phyloP scores from a whole-genome alignment of 78 protist genomes.

The Chrysochromulina parva region DNA sequence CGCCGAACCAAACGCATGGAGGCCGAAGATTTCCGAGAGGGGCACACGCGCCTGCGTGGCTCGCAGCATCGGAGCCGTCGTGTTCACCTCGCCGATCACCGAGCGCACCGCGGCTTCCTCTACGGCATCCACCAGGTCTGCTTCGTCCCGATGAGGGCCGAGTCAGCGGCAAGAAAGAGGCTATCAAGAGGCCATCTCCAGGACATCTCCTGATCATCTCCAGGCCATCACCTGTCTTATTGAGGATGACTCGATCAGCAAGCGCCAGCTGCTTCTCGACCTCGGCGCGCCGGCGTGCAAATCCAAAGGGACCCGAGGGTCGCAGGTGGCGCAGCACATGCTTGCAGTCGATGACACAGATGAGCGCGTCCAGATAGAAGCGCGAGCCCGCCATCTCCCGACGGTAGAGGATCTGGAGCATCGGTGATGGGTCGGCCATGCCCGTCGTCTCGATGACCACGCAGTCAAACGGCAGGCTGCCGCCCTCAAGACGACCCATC shows the following conservation, averaged over 20 bases:
- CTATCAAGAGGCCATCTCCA: not conserved
- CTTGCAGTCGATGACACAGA: not conserved
- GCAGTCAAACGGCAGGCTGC: constrained; percentile 44
- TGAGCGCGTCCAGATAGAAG: constrained; percentile 1
- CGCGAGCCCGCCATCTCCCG: constrained; percentile 14
- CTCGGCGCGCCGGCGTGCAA: not conserved
- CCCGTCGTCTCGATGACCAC: constrained; percentile 56
- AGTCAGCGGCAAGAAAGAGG: not conserved
- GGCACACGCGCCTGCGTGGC: too few species aligned
- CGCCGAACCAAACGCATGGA: too few species aligned
- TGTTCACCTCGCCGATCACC: not conserved
- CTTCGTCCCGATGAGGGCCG: not conserved
- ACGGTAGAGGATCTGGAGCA: not conserved
- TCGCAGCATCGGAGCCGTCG: not conserved
- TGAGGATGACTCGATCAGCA: not conserved
- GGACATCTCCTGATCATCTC: constrained; percentile 3
- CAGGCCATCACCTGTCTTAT: not conserved
- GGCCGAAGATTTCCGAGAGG: too few species aligned
- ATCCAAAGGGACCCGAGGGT: not conserved
- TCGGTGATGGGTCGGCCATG: constrained; percentile 21
- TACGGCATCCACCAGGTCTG: not conserved
- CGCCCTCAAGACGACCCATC: not conserved
- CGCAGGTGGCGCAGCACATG: not conserved
- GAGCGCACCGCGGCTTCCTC: not conserved
- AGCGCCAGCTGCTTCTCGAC: constrained; percentile 4